phyloP scores from a whole-genome alignment of 1,139 yeast genomes.

The Scheffersomyces illinoinensis region DNA sequence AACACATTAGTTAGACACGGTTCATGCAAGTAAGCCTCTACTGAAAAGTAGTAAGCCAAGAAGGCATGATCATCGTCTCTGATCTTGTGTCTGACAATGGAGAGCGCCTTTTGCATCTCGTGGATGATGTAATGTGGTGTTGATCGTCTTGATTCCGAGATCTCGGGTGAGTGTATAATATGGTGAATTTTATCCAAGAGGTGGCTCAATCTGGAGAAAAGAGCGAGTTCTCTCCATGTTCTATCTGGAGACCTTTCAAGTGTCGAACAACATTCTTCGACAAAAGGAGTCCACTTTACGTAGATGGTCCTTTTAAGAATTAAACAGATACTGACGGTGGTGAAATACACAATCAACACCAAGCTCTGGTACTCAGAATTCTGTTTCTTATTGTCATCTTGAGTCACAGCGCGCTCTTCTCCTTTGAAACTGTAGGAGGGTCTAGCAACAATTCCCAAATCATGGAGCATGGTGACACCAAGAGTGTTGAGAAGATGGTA shows the following conservation, averaged over 20 bases:
- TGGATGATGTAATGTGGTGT: conserved; percentile 34
- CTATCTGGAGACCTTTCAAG: conserved; percentile 40
- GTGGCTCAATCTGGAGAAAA: conserved; percentile 60
- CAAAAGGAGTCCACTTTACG: conserved; percentile 59
- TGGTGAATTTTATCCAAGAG: conserved; percentile 64
- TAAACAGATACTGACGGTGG: conserved; percentile 53
- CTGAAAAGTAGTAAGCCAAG: conserved; percentile 58
- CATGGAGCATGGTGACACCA: conserved; percentile 71
- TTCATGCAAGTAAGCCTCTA: conserved; percentile 76
- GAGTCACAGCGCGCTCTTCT: conserved; percentile 30
- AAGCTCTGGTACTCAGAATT: conserved; percentile 43
- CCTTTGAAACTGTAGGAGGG: conserved; percentile 37
- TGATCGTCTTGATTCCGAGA: conserved; percentile 21
- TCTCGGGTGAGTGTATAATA: conserved; percentile 43
- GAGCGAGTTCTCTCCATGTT: conserved; percentile 46
- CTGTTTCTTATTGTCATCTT: conserved; percentile 2
- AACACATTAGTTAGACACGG: conserved; percentile 44
- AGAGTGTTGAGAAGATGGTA: conserved; percentile 68
- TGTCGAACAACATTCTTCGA: conserved; percentile 59
- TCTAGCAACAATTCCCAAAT: conserved; percentile 68
- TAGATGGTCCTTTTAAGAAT: conserved; percentile 53
- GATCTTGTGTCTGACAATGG: conserved; percentile 36
- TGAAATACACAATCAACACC: conserved; percentile 48
- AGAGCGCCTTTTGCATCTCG: conserved; percentile 46
- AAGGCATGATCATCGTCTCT: conserved; percentile 39